A percentile compares a stretch with the other conserved stretches of the same genome.
Conservation (phyloP, 768 basidiomycete species). For the Boletus subcaerulescens region DNA sequence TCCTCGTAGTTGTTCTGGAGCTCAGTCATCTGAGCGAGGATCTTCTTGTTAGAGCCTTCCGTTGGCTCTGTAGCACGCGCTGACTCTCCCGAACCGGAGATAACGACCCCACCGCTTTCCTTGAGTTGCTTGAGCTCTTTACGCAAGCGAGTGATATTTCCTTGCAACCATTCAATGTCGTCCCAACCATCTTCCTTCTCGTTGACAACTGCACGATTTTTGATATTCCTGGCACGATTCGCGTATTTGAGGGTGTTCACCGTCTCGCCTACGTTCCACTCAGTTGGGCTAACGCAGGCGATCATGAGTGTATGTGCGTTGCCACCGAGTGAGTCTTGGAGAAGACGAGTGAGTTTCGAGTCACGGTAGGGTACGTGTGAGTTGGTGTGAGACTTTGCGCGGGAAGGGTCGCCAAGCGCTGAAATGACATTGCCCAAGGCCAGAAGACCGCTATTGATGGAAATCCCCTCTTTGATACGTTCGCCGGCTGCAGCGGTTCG, state of each 20-base stretch:
- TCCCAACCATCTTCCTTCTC: slow-evolving; percentile 99
- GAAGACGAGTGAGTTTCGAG: slow-evolving; percentile 87
- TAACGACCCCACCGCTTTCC: slow-evolving; percentile 47
- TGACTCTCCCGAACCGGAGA: slow-evolving; percentile 27
- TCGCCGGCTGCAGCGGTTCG: slow-evolving; percentile 95
- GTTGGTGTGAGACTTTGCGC: slow-evolving; percentile 77
- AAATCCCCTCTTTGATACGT: slow-evolving; percentile 97
- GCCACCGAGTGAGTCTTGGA: slow-evolving; percentile 87
- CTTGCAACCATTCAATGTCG: slow-evolving; percentile 94
- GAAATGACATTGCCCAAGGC: slow-evolving; percentile 99
- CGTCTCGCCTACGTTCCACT: slow-evolving; percentile 94
- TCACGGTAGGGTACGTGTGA: slow-evolving; percentile 97
- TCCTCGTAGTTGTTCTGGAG: slow-evolving; percentile 85
- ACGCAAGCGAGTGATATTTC: slow-evolving; percentile 76
- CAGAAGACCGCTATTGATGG: slow-evolving; percentile 94
- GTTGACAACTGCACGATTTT: slow-evolving; percentile 88
- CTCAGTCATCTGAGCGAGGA: slow-evolving; percentile 77
- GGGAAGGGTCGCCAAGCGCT: slow-evolving; percentile 89
- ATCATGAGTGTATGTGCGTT: slow-evolving; percentile 99
- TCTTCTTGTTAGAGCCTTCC: slow-evolving; percentile 70
- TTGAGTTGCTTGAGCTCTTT: slow-evolving; percentile 84
- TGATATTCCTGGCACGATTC: slow-evolving; percentile 95
- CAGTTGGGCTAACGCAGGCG: slow-evolving; percentile 93
- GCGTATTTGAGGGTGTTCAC: slow-evolving; percentile 96
- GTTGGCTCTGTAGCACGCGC: slow-evolving; percentile 34